phyloP scores from a whole-genome alignment of 257 asterid species.

The Solanum boliviense region DNA sequence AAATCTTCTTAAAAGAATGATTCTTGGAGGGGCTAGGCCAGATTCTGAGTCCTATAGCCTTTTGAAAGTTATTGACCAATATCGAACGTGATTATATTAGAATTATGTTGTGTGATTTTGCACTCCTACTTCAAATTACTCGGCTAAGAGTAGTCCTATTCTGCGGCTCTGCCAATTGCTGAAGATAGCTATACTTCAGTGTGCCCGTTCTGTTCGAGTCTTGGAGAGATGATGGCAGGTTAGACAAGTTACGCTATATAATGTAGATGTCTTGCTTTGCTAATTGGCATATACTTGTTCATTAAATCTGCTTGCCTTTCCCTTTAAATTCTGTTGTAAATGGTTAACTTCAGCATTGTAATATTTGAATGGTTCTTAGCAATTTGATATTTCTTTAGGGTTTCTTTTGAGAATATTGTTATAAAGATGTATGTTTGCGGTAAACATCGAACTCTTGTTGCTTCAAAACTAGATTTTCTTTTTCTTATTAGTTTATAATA shows the following conservation, averaged over 20 bases:
- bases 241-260: background rate
- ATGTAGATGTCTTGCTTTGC: background rate
- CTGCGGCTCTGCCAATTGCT: background rate
- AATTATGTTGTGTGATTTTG: background rate
- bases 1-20: slow-evolving; percentile 74
- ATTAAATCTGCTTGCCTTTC: background rate
- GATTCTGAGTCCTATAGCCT: slow-evolving; percentile 87
- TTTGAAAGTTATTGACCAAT: slow-evolving; percentile 62
- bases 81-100: slow-evolving; percentile 13
- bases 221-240: background rate
- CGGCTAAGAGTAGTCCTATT: background rate
- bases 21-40: slow-evolving; percentile 82
- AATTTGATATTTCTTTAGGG: background rate
- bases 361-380: background rate
- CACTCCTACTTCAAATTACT: background rate
- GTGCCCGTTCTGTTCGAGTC: background rate
- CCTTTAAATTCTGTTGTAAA: background rate
- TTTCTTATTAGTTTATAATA: background rate
- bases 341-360: background rate
- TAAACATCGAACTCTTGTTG: background rate
- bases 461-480: background rate
- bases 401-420: background rate
- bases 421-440: background rate
- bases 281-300: background rate
- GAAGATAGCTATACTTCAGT: background rate